phyloP scores from a whole-genome alignment of 2,329 filamentous ascomycete genomes.

The Penicillium hesseltinei region DNA sequence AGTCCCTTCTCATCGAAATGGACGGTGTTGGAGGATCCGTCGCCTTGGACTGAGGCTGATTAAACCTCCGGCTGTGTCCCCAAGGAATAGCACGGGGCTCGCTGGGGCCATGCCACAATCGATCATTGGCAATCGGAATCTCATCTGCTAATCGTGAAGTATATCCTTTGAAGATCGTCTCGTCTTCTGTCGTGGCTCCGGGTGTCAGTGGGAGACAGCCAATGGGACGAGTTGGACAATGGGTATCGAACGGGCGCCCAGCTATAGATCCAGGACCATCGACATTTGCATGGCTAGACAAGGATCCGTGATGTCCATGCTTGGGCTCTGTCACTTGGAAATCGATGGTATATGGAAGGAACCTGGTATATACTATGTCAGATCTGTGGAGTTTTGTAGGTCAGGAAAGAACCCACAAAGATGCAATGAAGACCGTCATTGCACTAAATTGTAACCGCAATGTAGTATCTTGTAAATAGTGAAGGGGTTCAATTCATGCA shows the following conservation, averaged over 20 bases:
- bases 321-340: constrained; percentile 29
- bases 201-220: constrained; percentile 34
- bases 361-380: constrained; percentile 21
- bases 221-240: constrained; percentile 13
- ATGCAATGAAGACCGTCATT: constrained; percentile 39
- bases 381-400: neutral
- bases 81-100: constrained; percentile 75
- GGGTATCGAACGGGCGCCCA: constrained; percentile 24
- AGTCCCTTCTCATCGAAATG: constrained; percentile 53
- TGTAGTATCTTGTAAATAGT: neutral
- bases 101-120: constrained; percentile 43
- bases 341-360: constrained; percentile 40
- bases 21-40: constrained; percentile 55
- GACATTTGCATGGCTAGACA: constrained; percentile 22
- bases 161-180: constrained; percentile 40
- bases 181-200: constrained; percentile 40
- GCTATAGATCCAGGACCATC: constrained; percentile 24
- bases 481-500: neutral
- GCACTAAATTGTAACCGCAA: neutral
- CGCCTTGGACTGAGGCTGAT: constrained; percentile 76
- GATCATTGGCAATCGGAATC: constrained; percentile 30
- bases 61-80: constrained; percentile 63
- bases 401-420: constrained; percentile 27
- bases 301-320: constrained; percentile 23
- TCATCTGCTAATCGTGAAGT: constrained; percentile 28